A percentile compares a stretch with the other conserved stretches of the same genome.
These are phyloP conservation scores for Neoascochyta sp. DNA, from an alignment of 2,329 filamentous ascomycete species.

Conservation along the genomic window DNA sequence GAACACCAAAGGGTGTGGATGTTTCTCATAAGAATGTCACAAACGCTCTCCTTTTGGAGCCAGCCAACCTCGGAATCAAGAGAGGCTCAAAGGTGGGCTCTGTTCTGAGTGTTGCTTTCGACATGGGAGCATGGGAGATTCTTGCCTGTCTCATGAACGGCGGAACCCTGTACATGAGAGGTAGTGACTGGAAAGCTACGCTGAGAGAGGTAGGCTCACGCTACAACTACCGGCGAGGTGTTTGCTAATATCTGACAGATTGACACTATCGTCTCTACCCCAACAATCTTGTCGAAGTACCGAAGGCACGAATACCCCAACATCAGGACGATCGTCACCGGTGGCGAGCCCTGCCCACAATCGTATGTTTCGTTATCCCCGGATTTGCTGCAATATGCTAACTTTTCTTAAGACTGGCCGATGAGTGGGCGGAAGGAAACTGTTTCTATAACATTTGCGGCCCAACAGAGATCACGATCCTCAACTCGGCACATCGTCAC, in stretches of 20 bases:
- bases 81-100: constrained; percentile 53
- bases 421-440: constrained; percentile 51
- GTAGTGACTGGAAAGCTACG: constrained; percentile 48
- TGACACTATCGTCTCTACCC: constrained; percentile 55
- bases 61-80: constrained; percentile 51
- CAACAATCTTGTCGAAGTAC: constrained; percentile 53
- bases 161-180: constrained; percentile 53
- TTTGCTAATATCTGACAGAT: constrained; percentile 35
- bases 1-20: constrained; percentile 58
- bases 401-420: constrained; percentile 45
- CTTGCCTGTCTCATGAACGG: constrained; percentile 56
- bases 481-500: constrained; percentile 56
- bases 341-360: constrained; percentile 53
- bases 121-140: constrained; percentile 63
- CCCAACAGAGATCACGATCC: constrained; percentile 58
- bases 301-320: constrained; percentile 47
- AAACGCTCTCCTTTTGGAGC: constrained; percentile 52
- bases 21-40: constrained; percentile 54
- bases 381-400: too few relatives aligned
- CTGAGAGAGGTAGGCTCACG: constrained; percentile 47
- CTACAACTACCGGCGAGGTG: not conserved
- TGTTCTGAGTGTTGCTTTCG: constrained; percentile 57
- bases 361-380: too few relatives aligned
- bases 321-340: constrained; percentile 53
- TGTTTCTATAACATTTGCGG: constrained; percentile 53